Percentiles rank a stretch among this genome's conserved stretches.
phyloP scores from a whole-genome alignment of 2,329 filamentous ascomycete genomes.

The Westerdykella aurantiaca region DNA sequence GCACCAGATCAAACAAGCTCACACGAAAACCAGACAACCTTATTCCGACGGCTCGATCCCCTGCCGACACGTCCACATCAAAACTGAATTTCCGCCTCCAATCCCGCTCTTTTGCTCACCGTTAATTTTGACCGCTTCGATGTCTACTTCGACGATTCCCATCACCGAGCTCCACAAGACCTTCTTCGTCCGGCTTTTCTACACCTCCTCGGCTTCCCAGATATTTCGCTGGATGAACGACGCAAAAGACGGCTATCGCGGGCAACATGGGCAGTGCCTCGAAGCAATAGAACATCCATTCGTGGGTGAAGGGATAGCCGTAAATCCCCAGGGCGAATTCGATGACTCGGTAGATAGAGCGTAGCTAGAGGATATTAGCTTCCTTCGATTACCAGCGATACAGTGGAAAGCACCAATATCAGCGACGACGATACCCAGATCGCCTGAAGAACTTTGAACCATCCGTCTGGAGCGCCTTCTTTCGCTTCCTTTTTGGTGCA shows the following conservation, averaged over 20 bases:
- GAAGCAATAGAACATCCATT: slow-evolving; percentile 49
- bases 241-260: slow-evolving; percentile 43
- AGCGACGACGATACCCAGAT: slow-evolving; percentile 43
- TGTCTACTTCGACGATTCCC: too few species aligned
- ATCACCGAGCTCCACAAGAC: too few species aligned
- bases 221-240: slow-evolving; percentile 43
- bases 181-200: neutral
- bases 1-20: too few species aligned
- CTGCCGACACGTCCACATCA: too few species aligned
- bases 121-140: too few species aligned
- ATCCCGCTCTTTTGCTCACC: too few species aligned
- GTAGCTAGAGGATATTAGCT: slow-evolving; percentile 30
- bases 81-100: too few species aligned
- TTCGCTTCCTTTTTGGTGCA: slow-evolving; percentile 19
- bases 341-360: slow-evolving; percentile 45
- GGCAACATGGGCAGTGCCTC: slow-evolving; percentile 45
- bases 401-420: slow-evolving; percentile 39
- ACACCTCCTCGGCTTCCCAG: slow-evolving; percentile 23
- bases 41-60: too few species aligned
- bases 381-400: neutral
- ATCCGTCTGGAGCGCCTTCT: slow-evolving; percentile 28
- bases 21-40: too few species aligned
- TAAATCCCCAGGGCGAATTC: slow-evolving; percentile 45
- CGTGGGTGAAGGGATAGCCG: slow-evolving; percentile 44
- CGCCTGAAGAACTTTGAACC: slow-evolving; percentile 38